phyloP scores from a whole-genome alignment of 768 basidiomycete genomes.

The Pulveroboletus sp. region DNA sequence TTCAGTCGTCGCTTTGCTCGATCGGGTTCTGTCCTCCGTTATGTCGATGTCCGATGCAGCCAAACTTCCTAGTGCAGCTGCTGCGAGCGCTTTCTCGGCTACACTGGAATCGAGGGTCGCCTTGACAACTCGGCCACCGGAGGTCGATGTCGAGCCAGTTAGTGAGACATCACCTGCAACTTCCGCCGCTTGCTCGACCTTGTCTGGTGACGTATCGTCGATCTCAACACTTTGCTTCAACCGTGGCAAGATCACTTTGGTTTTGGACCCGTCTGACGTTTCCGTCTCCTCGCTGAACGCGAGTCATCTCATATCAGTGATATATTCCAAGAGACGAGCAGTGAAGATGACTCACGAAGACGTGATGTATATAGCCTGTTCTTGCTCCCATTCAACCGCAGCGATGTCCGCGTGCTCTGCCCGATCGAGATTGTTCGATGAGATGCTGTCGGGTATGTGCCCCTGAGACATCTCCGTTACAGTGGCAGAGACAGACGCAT shows the following conservation, averaged over 20 bases:
- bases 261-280: background rate
- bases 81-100: background rate
- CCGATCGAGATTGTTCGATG: background rate
- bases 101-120: background rate
- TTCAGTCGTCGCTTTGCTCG: background rate
- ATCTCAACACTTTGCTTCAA: background rate
- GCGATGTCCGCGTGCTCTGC: background rate
- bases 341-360: background rate
- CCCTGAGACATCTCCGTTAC: background rate
- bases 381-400: background rate
- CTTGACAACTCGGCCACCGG: background rate
- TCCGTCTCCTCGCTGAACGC: too few species aligned
- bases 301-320: background rate
- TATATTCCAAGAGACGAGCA: background rate
- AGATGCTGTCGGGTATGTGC: background rate
- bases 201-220: background rate
- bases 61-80: background rate
- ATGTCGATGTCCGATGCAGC: background rate
- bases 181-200: background rate
- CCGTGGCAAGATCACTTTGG: background rate
- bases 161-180: background rate
- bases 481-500: background rate
- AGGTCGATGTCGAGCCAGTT: background rate
- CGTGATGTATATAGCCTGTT: background rate
- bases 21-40: background rate